Evolutionary conservation across 2,329 filamentous ascomycete species (phyloP).

Genomic region (Coleophoma crateriformis): DNA sequence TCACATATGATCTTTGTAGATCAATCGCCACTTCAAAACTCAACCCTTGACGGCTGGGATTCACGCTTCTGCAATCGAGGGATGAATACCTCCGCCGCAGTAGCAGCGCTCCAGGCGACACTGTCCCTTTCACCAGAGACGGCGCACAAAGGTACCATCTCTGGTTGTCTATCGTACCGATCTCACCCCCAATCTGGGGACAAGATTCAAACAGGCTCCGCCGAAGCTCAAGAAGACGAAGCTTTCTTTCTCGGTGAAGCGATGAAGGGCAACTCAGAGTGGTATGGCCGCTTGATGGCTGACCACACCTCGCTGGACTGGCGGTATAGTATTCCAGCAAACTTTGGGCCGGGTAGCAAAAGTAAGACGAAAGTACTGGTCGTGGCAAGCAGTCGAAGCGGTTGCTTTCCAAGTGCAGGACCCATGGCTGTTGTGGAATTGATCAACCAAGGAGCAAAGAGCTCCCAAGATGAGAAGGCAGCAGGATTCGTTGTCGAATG

Average conservation of each 20-base stretch:
- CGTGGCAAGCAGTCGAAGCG: constrained; percentile 24
- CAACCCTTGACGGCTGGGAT: constrained; percentile 20
- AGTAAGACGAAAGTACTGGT: constrained; percentile 20
- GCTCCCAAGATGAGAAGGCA: constrained; percentile 5
- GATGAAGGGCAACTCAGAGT: constrained; percentile 20
- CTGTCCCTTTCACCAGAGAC: constrained; percentile 14
- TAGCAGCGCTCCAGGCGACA: constrained; percentile 19
- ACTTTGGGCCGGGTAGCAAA: constrained; percentile 14
- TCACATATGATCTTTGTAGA: constrained; percentile 24
- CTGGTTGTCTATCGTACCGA: constrained; percentile 22
- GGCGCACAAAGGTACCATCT: constrained; percentile 23
- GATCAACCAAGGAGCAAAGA: constrained; percentile 13
- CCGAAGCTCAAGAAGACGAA: constrained; percentile 13
- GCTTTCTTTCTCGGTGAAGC: constrained; percentile 23
- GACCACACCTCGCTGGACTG: constrained; percentile 26
- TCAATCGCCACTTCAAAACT: constrained; percentile 25
- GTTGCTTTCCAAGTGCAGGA: constrained; percentile 25
- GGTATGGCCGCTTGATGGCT: constrained; percentile 25
- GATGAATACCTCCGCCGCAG: constrained; percentile 19
- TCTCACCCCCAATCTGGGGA: constrained; percentile 14
- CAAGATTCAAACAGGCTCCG: not conserved
- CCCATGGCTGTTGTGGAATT: constrained; percentile 23
- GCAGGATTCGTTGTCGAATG: constrained; percentile 20
- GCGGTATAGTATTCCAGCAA: constrained; percentile 18
- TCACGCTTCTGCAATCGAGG: constrained; percentile 21